Evolutionary conservation across 768 basidiomycete genomes (phyloP), one percentile per base, ranked within the genome.

Genomic region (Sistotremastrum niveocremeum): DNA sequence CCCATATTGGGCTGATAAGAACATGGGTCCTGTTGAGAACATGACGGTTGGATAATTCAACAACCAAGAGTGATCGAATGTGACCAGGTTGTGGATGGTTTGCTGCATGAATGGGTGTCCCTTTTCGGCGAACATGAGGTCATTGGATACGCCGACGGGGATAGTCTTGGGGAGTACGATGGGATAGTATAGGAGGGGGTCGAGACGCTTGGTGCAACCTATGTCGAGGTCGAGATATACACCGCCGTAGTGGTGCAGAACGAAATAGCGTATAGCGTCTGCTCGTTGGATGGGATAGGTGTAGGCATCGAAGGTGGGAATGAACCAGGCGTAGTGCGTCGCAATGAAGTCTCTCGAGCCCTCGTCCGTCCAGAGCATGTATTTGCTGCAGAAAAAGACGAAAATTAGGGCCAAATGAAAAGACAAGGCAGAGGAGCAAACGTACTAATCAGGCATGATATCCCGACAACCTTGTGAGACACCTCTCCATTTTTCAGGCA

Each of bases 21-120:
- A 99, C 95, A 99, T 99, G 56, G 95, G 95, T 1, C 94, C 94
- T 0, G 95, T 99, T 45, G 90, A 90, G 66, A 99, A 99, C 95
- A 99, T 99, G 69, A 99, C 95, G 30, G 95, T 99, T 33, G 95
- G 95, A 55, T 99, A 99, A 64, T 98, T 95, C 59, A 93, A 77
- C 45, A 95, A 62, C 81, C 88, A 99, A 44, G 79, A 76, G 61
- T 94, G 88, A 65, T 98, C 88, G 60, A 94, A 99, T 20, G 81
- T 80, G 56, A 79, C 72, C 49, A 97, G 76, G 60, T 84, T 88
- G 66, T 93, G 84, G 52, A 97, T 93, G 42, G 88, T 86, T 63
- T 93, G 86, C 36, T 82, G 81, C 67, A 98, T 72, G 68, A 99
- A 87, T 1, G 89, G 84, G 52, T 91, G 88, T 1, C 69, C 68